Evolutionary conservation across 2,329 filamentous ascomycete species (phyloP).

Genomic region (Furcasterigmium sp.): DNA sequence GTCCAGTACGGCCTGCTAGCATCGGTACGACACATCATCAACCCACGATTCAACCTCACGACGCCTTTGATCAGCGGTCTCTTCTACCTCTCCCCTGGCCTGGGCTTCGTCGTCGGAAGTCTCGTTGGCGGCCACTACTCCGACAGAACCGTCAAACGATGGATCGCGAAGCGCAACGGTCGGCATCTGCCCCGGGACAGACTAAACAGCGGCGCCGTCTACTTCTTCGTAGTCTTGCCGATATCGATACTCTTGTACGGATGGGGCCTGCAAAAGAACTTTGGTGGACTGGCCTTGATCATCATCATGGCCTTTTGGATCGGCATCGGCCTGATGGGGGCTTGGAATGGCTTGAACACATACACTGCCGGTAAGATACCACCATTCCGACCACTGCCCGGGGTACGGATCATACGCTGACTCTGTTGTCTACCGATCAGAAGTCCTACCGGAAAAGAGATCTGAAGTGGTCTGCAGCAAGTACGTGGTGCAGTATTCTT

Average conservation of each 20-base stretch:
- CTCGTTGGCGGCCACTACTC: conserved; percentile 55
- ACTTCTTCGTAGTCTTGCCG: conserved; percentile 24
- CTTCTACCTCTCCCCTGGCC: conserved; percentile 65
- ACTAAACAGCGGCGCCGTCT: conserved; percentile 22
- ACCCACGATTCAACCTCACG: conserved; percentile 62
- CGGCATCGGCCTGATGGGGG: conserved; percentile 27
- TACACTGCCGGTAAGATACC: conserved; percentile 29
- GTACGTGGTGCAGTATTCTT: conserved; percentile 12
- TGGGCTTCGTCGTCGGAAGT: conserved; percentile 59
- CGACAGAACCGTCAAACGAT: conserved; percentile 31
- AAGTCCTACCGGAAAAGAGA: conserved; percentile 9
- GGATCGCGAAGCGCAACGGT: conserved; percentile 28
- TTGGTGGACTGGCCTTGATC: conserved; percentile 26
- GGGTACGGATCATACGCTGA: no score
- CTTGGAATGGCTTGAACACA: conserved; percentile 32
- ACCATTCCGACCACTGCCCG: no score
- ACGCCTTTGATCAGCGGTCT: conserved; percentile 58
- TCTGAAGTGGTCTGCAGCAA: conserved; percentile 12
- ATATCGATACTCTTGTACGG: conserved; percentile 24
- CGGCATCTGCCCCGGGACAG: conserved; percentile 22
- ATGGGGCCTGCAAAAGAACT: conserved; percentile 25
- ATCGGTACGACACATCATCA: conserved; percentile 63
- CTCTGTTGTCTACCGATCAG: no score
- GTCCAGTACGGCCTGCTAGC: conserved; percentile 50
- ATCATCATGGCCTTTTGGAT: conserved; percentile 24